phyloP scores from a whole-genome alignment of 1,284 basidiomycete species.

The Porodaedalea pini region DNA sequence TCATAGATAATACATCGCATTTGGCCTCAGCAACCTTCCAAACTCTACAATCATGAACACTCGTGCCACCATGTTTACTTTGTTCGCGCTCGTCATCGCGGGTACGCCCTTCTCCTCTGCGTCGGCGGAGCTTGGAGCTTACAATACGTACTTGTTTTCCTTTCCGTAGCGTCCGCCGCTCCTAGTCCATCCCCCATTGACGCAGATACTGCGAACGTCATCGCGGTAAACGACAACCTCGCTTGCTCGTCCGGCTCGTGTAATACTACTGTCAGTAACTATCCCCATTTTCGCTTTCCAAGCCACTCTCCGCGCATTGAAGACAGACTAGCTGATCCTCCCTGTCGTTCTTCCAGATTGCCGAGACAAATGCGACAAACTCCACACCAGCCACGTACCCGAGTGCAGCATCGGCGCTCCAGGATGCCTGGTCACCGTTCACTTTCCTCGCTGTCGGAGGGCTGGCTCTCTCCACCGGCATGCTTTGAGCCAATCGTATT shows the following conservation, averaged over 20 bases:
- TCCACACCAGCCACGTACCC: background rate
- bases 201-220: constrained; percentile 1
- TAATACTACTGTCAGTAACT: constrained; percentile 8
- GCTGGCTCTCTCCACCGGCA: constrained; percentile 17
- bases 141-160: background rate
- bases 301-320: too few relatives aligned
- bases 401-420: background rate
- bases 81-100: background rate
- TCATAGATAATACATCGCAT: background rate
- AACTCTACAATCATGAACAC: constrained; percentile 8
- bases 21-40: background rate
- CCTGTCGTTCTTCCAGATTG: background rate
- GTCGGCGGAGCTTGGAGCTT: too few relatives aligned
- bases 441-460: constrained; percentile 14
- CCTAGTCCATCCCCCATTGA: constrained; percentile 18
- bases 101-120: constrained; percentile 4
- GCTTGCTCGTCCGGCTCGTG: constrained; percentile 17
- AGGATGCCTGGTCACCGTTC: constrained; percentile 11
- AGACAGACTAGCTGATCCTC: background rate
- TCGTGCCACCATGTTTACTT: background rate
- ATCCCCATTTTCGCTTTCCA: background rate
- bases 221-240: constrained; percentile 18
- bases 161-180: constrained; percentile 7
- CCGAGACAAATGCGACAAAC: background rate
- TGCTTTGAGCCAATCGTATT: too few relatives aligned